phyloP scores from a whole-genome alignment of 2,329 filamentous ascomycete genomes.

The Diplodia intermedia region DNA sequence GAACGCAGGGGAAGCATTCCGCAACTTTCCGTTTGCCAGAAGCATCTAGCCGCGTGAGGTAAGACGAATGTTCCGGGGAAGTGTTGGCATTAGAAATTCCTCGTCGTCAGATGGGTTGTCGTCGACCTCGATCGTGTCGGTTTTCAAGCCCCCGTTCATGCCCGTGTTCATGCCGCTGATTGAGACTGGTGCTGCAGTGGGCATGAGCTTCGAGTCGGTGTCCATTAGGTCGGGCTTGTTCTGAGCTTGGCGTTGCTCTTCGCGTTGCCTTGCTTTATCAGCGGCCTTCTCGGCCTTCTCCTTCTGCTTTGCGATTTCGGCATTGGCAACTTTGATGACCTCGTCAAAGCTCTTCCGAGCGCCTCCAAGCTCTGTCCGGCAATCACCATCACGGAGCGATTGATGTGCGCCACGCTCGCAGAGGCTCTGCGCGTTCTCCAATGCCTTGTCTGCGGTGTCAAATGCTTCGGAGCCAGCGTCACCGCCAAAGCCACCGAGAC shows the following conservation, averaged over 20 bases:
- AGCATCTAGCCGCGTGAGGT: slow-evolving; percentile 38
- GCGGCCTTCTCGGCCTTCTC: slow-evolving; percentile 28
- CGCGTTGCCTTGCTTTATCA: slow-evolving; percentile 25
- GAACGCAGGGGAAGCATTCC: neutral
- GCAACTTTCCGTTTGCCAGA: neutral
- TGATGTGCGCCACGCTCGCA: slow-evolving; percentile 90
- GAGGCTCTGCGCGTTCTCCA: slow-evolving; percentile 80
- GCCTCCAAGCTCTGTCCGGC: slow-evolving; percentile 74
- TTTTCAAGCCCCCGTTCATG: slow-evolving; percentile 34
- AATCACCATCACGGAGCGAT: slow-evolving; percentile 86
- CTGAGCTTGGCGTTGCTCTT: slow-evolving; percentile 24
- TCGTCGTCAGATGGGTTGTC: slow-evolving; percentile 44
- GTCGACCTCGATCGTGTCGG: slow-evolving; percentile 47
- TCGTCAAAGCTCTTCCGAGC: slow-evolving; percentile 70
- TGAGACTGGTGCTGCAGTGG: slow-evolving; percentile 31
- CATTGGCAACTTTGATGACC: slow-evolving; percentile 66
- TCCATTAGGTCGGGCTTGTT: slow-evolving; percentile 22
- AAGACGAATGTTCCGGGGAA: slow-evolving; percentile 39
- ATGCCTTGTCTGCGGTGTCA: slow-evolving; percentile 76
- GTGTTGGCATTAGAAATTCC: slow-evolving; percentile 48
- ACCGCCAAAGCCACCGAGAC: slow-evolving; percentile 31
- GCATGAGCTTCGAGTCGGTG: slow-evolving; percentile 28
- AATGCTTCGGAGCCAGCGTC: slow-evolving; percentile 40
- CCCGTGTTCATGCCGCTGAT: slow-evolving; percentile 21
- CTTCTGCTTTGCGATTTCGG: slow-evolving; percentile 51